Conservation (phyloP, 805 yeast species). For the Grigorovia humatica region DNA sequence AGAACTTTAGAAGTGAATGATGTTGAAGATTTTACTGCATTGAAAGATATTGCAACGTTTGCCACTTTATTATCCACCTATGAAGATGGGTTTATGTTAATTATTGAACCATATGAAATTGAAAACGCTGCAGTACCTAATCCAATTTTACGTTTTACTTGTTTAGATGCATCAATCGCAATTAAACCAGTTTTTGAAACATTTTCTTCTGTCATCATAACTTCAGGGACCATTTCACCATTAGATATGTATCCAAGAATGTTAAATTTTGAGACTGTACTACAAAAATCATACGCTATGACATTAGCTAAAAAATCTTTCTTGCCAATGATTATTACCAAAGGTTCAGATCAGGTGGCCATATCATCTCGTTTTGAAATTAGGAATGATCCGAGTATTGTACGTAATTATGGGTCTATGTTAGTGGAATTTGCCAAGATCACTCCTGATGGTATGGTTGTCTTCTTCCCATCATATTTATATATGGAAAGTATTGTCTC, state of each 20-base stretch:
- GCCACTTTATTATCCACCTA: constrained; percentile 94
- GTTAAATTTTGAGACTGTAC: constrained; percentile 86
- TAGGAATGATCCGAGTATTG: constrained; percentile 95
- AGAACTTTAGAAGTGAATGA: constrained; percentile 80
- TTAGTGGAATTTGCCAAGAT: constrained; percentile 86
- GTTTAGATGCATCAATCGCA: constrained; percentile 96
- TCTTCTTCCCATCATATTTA: constrained; percentile 91
- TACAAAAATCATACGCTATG: constrained; percentile 94
- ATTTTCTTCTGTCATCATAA: constrained; percentile 84
- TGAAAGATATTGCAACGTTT: constrained; percentile 92
- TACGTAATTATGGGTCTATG: constrained; percentile 89
- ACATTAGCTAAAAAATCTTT: constrained; percentile 86
- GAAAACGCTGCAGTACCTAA: constrained; percentile 95
- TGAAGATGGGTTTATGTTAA: constrained; percentile 84
- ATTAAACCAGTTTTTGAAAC: constrained; percentile 94
- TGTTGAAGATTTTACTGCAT: constrained; percentile 83
- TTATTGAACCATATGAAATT: constrained; percentile 91
- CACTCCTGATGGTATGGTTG: constrained; percentile 97
- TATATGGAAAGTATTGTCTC: constrained; percentile 98
- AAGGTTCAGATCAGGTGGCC: constrained; percentile 97
- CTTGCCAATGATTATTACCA: constrained; percentile 90
- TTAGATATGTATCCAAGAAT: constrained; percentile 97
- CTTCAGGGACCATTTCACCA: constrained; percentile 97
- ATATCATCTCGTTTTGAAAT: constrained; percentile 94
- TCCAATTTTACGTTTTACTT: constrained; percentile 85